Percentiles rank a stretch among this genome's conserved stretches.
Conservation (phyloP, 1,139 yeast species). For the Pichia sp. region DNA sequence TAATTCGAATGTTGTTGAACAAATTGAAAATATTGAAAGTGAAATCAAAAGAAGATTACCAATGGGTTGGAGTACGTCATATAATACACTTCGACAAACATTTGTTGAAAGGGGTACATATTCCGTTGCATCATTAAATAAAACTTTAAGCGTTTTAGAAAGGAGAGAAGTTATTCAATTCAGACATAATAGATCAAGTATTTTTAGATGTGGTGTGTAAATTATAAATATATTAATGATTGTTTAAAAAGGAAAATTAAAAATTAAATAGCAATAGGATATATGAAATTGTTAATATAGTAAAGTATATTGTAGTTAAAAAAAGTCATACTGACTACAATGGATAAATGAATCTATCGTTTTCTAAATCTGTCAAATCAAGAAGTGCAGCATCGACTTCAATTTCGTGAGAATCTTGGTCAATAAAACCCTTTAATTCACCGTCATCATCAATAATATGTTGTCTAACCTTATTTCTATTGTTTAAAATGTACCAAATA, state of each 20-base stretch:
- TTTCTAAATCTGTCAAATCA: conserved; percentile 44
- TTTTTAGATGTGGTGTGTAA: conserved; percentile 69
- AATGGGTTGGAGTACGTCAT: conserved; percentile 93
- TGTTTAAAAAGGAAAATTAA: neutral
- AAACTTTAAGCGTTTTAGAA: conserved; percentile 75
- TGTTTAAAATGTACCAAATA: conserved; percentile 35
- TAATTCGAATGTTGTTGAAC: conserved; percentile 47
- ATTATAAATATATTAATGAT: neutral
- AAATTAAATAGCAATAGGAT: neutral
- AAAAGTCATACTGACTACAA: conserved; percentile 2
- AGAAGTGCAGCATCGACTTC: conserved; percentile 36
- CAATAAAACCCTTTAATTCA: conserved; percentile 23
- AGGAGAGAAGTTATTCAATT: conserved; percentile 81
- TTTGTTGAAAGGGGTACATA: conserved; percentile 62
- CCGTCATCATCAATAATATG: conserved; percentile 13
- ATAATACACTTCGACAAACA: conserved; percentile 75
- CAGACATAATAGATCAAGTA: conserved; percentile 82
- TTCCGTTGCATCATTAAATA: conserved; percentile 70
- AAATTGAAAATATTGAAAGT: conserved; percentile 72
- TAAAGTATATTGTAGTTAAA: neutral
- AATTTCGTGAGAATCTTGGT: conserved; percentile 24
- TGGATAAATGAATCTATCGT: conserved; percentile 31
- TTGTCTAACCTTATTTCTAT: conserved; percentile 35
- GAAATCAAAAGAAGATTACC: conserved; percentile 89
- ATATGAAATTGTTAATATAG: neutral